Base-by-base conservation (phyloP, 2,329 filamentous ascomycete species). In the Diaporthe citri region DNA sequence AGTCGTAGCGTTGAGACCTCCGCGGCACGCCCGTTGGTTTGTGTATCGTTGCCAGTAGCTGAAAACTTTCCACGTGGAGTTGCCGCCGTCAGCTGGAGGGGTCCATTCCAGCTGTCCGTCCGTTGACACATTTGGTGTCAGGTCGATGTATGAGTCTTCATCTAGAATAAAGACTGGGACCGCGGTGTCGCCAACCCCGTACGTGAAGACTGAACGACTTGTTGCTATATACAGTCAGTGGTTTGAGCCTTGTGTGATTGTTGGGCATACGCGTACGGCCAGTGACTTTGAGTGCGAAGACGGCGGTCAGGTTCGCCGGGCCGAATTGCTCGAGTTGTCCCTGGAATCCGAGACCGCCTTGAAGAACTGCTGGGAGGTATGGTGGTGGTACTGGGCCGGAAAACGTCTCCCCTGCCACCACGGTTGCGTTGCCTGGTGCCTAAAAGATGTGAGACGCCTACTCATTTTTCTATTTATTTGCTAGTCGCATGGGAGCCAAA, bases 401-500 rank as follows among this genome's bases (percentile, higher is more conserved):
- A 31, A 72, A 72, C 15, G 70, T 52, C 56, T 62, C 22, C 2
- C 70, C 70, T 17, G 70, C 56, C 20, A 10, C 3, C 25, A 72
- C 46, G 9, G 70, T 64, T 36, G 70, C 70, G 28, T 72, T 72
- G 13, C 70, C 70, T 34, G 70, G 74, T 51, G 31, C 55, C 74
- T 71, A 28, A 46, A 73, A 4, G 34, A 57, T 3, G 75, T 74
- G 52, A 78, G 76, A 20, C 67, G 52, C 15, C 59, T 74, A 0
- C 41, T 36, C 17, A 64, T 36, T 12, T 59, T 22, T 13, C 31
- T 78, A 78, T 9, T 71, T 79, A 2, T 80, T 36, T 22, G 81
- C 78, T 7, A 84, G 78, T 0, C 84, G 72, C 1, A 79, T 76
- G 0, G 84, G 82, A 1, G 87, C 87, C 13, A 17, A 15, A 41